Conservation (phyloP, 2,329 filamentous ascomycete genomes). For the Alternaria infectoria region DNA sequence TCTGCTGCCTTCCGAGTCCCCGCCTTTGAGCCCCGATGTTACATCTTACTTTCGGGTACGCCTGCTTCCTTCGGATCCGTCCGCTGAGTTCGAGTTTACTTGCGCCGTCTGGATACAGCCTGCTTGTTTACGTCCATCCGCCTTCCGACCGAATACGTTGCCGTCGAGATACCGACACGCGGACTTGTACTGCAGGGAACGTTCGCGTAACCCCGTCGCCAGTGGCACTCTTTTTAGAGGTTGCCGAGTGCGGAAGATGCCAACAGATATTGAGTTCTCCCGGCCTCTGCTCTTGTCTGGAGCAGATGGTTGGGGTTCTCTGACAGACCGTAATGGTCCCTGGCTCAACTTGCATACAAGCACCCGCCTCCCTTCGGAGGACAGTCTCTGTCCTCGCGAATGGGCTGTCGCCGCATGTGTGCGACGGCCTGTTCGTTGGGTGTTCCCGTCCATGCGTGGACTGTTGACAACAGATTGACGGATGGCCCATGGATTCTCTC, state of each 20-base stretch:
- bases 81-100: conserved; percentile 6
- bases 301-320: conserved; percentile 12
- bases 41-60: conserved; percentile 5
- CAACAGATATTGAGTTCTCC: conserved; percentile 32
- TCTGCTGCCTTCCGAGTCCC: neutral
- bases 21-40: conserved; percentile 2
- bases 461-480: neutral
- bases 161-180: neutral
- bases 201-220: conserved; percentile 25
- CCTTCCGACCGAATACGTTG: neutral
- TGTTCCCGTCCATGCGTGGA: neutral
- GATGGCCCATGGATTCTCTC: too few relatives aligned
- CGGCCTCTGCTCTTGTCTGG: neutral
- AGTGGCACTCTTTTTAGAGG: conserved; percentile 23
- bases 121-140: conserved; percentile 4
- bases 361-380: conserved; percentile 4
- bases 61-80: conserved; percentile 9
- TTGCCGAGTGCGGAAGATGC: conserved; percentile 35
- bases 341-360: conserved; percentile 33
- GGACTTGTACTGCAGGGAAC: conserved; percentile 28
- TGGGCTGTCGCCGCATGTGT: neutral
- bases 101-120: conserved; percentile 7
- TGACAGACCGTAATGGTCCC: conserved; percentile 36
- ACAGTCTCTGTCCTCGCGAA: neutral
- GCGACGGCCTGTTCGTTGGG: neutral